These are phyloP conservation scores for Ceratocystis destructans DNA, from an alignment of 2,329 filamentous ascomycete genomes.

Conservation along the genomic window DNA sequence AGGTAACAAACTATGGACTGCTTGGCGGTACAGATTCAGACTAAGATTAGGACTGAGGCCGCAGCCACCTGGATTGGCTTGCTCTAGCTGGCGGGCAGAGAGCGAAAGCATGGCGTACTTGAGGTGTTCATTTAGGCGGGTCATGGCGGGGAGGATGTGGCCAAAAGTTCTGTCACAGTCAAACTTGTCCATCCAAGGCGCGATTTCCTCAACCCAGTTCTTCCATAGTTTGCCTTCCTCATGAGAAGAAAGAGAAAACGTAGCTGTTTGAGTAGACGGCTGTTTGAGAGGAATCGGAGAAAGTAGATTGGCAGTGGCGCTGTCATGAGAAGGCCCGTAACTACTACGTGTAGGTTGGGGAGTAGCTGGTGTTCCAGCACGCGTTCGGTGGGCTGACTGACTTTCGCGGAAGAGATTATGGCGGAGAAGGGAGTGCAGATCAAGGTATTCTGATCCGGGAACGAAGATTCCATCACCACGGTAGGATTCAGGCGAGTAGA, in stretches of 20 bases:
- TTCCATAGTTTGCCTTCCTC: constrained; percentile 29
- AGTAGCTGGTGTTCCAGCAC: constrained; percentile 13
- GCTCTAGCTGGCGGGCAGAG: constrained; percentile 38
- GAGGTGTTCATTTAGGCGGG: constrained; percentile 32
- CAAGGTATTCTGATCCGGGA: constrained; percentile 34
- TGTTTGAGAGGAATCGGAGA: background rate
- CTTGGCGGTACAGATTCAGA: constrained; percentile 37
- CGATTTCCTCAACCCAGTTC: constrained; percentile 31
- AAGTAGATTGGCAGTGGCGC: background rate
- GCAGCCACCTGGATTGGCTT: constrained; percentile 25
- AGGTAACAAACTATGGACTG: constrained; percentile 36
- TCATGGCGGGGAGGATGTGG: constrained; percentile 34
- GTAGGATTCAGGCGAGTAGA: constrained; percentile 26
- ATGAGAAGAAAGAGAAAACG: constrained; percentile 15
- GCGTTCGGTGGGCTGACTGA: constrained; percentile 29
- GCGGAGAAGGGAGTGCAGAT: constrained; percentile 33
- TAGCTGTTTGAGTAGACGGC: constrained; percentile 21
- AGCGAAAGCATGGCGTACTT: constrained; percentile 38
- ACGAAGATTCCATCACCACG: constrained; percentile 33
- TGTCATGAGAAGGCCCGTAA: background rate
- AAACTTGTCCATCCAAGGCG: constrained; percentile 40
- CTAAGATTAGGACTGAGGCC: constrained; percentile 24
- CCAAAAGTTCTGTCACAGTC: constrained; percentile 36
- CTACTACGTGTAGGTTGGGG: constrained; percentile 3
- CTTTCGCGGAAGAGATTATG: constrained; percentile 34